Percentiles rank a stretch among this genome's conserved stretches.
Evolutionary conservation across 805 yeast genomes (phyloP).

Genomic region (Yarrowia sp.): DNA sequence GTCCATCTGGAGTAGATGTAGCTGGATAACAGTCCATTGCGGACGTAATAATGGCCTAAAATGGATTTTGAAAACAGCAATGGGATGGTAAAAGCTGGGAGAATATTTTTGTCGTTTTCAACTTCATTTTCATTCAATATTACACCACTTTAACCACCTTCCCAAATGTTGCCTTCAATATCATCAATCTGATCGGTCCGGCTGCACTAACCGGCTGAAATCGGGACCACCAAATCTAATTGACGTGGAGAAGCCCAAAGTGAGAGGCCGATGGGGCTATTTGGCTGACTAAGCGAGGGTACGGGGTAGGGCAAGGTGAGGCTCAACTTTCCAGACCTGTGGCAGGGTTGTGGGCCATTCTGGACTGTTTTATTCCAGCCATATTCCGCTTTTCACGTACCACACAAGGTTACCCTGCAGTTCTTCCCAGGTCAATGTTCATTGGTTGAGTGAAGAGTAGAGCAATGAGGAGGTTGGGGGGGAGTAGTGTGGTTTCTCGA

Average conservation of each 20-base stretch:
- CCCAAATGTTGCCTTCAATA: constrained; percentile 16
- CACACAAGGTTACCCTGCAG: constrained; percentile 8
- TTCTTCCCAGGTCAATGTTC: background rate
- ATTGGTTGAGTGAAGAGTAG: background rate
- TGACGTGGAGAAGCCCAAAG: constrained; percentile 9
- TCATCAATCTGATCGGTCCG: constrained; percentile 27
- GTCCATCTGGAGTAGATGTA: constrained; percentile 32
- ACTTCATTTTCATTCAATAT: background rate
- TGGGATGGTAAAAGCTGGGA: background rate
- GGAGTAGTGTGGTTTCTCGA: too few relatives aligned
- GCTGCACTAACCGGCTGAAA: constrained; percentile 31
- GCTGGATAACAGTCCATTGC: background rate
- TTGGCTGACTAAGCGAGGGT: background rate
- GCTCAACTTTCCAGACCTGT: background rate
- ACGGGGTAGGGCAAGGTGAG: background rate
- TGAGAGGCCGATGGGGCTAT: background rate
- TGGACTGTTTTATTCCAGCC: background rate
- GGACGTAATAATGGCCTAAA: background rate
- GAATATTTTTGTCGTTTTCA: background rate
- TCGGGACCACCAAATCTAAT: constrained; percentile 25
- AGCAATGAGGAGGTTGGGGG: too few relatives aligned
- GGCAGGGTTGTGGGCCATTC: background rate
- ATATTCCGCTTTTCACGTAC: background rate
- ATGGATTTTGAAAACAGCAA: background rate
- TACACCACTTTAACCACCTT: background rate